Conservation (phyloP, 106 monocot species). For the Triglochin maritima region DNA sequence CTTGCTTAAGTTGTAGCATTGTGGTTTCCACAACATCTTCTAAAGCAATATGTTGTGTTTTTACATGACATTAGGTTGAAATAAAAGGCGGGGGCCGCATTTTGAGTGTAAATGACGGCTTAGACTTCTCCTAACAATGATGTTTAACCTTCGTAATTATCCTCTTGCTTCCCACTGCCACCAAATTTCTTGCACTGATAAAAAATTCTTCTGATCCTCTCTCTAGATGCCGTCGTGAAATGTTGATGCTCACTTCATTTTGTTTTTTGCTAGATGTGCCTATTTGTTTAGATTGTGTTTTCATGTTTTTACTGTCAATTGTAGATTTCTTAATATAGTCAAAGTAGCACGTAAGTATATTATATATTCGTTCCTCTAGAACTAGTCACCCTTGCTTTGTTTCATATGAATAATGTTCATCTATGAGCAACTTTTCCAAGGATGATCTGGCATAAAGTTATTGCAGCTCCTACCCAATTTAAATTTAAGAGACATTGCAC, state of each 20-base stretch:
- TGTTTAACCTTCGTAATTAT: background rate
- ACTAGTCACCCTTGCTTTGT: no score
- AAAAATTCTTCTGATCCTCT: conserved; percentile 6
- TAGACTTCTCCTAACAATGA: conserved; percentile 24
- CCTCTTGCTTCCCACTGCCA: background rate
- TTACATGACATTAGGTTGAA: conserved; percentile 9
- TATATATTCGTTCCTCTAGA: no score
- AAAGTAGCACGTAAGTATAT: no score
- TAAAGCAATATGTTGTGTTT: conserved; percentile 1
- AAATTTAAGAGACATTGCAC: no score
- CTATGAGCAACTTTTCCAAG: no score
- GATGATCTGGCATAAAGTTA: no score
- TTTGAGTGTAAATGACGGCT: conserved; percentile 12
- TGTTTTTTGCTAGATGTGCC: background rate
- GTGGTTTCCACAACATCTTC: conserved; percentile 26
- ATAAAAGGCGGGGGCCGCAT: conserved; percentile 23
- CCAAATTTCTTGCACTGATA: conserved; percentile 4
- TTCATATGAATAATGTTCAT: no score
- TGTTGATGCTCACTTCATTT: background rate
- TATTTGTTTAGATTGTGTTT: background rate
- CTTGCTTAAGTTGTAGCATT: conserved; percentile 14
- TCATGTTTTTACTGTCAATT: background rate
- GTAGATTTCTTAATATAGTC: no score
- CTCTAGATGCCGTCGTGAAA: background rate
- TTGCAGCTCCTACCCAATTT: no score